Evolutionary conservation across 768 basidiomycete genomes (phyloP), one percentile per base, ranked within the genome.

Genomic region (Tylopilus sp.): DNA sequence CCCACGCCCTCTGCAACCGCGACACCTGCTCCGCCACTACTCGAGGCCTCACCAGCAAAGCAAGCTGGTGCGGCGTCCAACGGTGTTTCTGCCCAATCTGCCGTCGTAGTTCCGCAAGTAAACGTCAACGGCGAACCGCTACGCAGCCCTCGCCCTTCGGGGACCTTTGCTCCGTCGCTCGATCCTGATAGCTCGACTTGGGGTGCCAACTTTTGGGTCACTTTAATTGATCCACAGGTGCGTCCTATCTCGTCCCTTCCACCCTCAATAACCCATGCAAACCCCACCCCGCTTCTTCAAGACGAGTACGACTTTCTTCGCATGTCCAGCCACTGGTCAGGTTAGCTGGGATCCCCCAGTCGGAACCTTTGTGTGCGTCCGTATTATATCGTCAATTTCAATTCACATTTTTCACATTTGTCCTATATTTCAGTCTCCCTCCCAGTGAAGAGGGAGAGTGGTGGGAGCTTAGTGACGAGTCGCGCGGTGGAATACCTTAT

Each of bases 131-230:
- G 68, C 20, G 66, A 71, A 22, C 68, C 68, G 5, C 18, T 69
- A 11, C 56, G 53, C 36, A 71, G 64, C 47, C 68, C 64, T 41
- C 64, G 68, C 30, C 70, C 64, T 8, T 68, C 69, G n/a, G 64
- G 53, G 25, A 58, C 55, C 3, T 60, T 62, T n/a, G 13, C 25
- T 3, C 20, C 41, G 2, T 45, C 57, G 0, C 47, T 56, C 25
- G 70, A 70, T 53, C 52, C 60, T 4, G 68, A 70, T 26, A 79
- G 78, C 57, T 69, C 79, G 54, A 79, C 78, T 25, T 94, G 91
- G 91, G 91, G 91, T 5, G 81, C 87, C 23, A 86, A 92, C 67
- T 95, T 97, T 66, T 97, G 94, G 94, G 91, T 95, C 7, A 95
- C 94, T 6, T 76, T 95, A 47, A 79, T 88, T 43, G 93, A 97